These are phyloP conservation scores for Tetragonia tetragonoides DNA, from an alignment of 148 eudicot genomes.

Conservation along the genomic window DNA sequence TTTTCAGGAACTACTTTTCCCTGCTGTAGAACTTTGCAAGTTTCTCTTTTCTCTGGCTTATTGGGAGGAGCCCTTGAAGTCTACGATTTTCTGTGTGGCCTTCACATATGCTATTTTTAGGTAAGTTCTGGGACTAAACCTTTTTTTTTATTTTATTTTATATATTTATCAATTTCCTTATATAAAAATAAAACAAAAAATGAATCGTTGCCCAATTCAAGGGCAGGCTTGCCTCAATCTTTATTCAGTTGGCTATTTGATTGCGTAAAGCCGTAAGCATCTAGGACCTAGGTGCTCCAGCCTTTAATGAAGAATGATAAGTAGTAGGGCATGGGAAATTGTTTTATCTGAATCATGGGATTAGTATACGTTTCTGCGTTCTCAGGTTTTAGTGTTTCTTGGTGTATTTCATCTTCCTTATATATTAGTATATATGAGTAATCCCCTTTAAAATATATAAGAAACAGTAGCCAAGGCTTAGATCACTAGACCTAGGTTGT, in stretches of 20 bases:
- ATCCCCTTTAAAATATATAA: no score
- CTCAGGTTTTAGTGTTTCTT: background rate
- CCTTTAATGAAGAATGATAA: background rate
- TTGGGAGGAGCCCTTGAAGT: constrained; percentile 85
- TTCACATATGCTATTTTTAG: constrained; percentile 56
- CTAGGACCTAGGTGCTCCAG: background rate
- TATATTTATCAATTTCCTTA: no score
- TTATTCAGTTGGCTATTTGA: background rate
- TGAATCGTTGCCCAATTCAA: background rate
- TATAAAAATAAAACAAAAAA: no score
- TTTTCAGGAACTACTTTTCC: constrained; percentile 81
- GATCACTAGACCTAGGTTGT: no score
- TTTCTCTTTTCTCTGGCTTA: constrained; percentile 49
- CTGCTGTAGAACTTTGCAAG: constrained; percentile 46
- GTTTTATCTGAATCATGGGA: background rate
- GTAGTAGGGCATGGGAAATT: background rate
- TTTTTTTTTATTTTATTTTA: background rate
- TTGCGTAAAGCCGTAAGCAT: background rate
- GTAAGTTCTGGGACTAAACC: constrained; percentile 30
- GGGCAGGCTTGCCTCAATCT: background rate
- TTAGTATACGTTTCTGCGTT: background rate
- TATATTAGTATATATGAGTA: background rate
- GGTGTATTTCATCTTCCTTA: background rate
- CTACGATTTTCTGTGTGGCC: constrained; percentile 56
- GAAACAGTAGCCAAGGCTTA: no score